These are phyloP conservation scores for Kurtzmaniella quercitrusa DNA, from an alignment of 1,139 yeast genomes.

Conservation along the genomic window DNA sequence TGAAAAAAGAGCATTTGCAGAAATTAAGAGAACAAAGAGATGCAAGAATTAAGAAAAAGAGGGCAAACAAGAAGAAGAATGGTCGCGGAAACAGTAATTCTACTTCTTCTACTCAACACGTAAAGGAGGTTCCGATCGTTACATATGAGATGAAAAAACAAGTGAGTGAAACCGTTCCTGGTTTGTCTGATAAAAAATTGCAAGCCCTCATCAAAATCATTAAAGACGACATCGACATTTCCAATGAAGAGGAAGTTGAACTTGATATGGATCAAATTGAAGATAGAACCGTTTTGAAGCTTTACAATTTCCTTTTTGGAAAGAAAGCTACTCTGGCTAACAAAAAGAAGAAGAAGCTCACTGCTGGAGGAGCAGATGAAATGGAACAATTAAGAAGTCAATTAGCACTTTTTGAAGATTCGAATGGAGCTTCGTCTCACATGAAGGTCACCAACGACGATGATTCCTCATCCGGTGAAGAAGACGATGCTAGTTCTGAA, in stretches of 20 bases:
- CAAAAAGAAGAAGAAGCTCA: slow-evolving; percentile 45
- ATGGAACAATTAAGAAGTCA: slow-evolving; percentile 82
- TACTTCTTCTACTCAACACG: slow-evolving; percentile 7
- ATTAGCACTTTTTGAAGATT: slow-evolving; percentile 70
- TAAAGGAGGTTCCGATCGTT: slow-evolving; percentile 39
- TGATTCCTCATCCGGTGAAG: slow-evolving; percentile 42
- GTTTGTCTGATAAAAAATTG: slow-evolving; percentile 73
- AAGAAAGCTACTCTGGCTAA: slow-evolving; percentile 42
- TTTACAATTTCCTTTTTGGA: slow-evolving; percentile 76
- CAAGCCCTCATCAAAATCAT: slow-evolving; percentile 83
- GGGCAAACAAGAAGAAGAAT: slow-evolving; percentile 26
- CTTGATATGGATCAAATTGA: slow-evolving; percentile 93
- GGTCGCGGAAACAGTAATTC: slow-evolving; percentile 9
- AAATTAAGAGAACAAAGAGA: slow-evolving; percentile 50
- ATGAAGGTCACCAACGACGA: slow-evolving; percentile 31
- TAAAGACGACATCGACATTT: slow-evolving; percentile 76
- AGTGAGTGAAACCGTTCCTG: slow-evolving; percentile 80
- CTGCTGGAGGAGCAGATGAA: slow-evolving; percentile 70
- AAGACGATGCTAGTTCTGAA: slow-evolving; percentile 46
- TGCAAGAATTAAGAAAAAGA: slow-evolving; percentile 47
- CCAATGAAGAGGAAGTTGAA: slow-evolving; percentile 82
- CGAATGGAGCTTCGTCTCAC: slow-evolving; percentile 19
- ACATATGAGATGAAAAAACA: slow-evolving; percentile 97
- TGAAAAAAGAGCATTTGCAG: slow-evolving; percentile 67
- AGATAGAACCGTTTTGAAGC: slow-evolving; percentile 74